Evolutionary conservation across 345 rosid species (phyloP).

Genomic region (Populus tremula): DNA sequence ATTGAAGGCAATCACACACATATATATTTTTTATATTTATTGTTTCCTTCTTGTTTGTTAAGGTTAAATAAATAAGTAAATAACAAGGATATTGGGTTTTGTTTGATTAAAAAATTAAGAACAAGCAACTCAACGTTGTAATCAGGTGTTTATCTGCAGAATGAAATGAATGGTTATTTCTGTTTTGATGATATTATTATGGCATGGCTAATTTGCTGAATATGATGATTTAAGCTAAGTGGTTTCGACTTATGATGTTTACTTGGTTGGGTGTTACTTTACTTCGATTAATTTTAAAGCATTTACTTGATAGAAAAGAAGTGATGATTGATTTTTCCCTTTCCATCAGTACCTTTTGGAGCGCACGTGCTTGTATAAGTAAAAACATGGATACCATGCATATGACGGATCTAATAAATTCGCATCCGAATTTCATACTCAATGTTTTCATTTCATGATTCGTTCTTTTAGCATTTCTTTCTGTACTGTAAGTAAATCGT

Average conservation of each 20-base stretch:
- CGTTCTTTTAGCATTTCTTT: not conserved
- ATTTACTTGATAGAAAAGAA: not conserved
- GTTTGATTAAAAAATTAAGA: not conserved
- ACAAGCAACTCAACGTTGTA: not conserved
- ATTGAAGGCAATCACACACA: constrained; percentile 57
- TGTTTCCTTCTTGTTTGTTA: not conserved
- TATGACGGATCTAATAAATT: not conserved
- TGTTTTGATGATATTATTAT: not conserved
- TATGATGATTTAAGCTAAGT: not conserved
- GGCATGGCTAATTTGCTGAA: not conserved
- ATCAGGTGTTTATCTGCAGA: not conserved
- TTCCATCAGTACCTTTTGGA: not conserved
- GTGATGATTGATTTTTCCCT: not conserved
- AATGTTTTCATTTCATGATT: not conserved
- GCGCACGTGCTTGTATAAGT: not conserved
- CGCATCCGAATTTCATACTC: not conserved
- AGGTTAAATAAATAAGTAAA: not conserved
- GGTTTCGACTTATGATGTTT: not conserved
- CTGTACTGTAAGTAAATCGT: not conserved
- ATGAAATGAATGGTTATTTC: not conserved
- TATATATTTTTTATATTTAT: not conserved
- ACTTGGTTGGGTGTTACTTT: not conserved
- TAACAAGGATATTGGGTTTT: not conserved
- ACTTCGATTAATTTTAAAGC: not conserved
- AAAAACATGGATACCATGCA: not conserved